Conservation (phyloP, 176 grass and related monocot genomes). For the maize (Zea mays) region Zm-B73-REFERENCE-NAM-5.0 NC_050096.1:64372001-64372500, state of each 20-base stretch:
- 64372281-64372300: no score
- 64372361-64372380: constrained; percentile 78
- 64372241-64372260: constrained; percentile 89
- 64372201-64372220: constrained; percentile 99
- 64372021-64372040: neutral
- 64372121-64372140: constrained; percentile 30
- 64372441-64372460: constrained; percentile 77
- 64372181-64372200: constrained; percentile 91
- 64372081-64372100: neutral
- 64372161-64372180: constrained; percentile 67
- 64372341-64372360: constrained; percentile 67
- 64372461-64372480: constrained; percentile 15
- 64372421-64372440: constrained; percentile 84
- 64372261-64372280: neutral
- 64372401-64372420: constrained; percentile 84
- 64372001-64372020: neutral
- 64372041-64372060: constrained; percentile 25
- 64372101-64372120: accelerated
- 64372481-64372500: neutral
- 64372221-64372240: constrained; percentile 78
- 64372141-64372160: constrained; percentile 74
- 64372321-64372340: constrained; percentile 60
- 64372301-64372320: no score
- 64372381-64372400: constrained; percentile 74
- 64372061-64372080: constrained; percentile 34